Evolutionary conservation across 148 eudicot genomes (phyloP).

Genomic region (Mesembryanthemum crystallinum): DNA sequence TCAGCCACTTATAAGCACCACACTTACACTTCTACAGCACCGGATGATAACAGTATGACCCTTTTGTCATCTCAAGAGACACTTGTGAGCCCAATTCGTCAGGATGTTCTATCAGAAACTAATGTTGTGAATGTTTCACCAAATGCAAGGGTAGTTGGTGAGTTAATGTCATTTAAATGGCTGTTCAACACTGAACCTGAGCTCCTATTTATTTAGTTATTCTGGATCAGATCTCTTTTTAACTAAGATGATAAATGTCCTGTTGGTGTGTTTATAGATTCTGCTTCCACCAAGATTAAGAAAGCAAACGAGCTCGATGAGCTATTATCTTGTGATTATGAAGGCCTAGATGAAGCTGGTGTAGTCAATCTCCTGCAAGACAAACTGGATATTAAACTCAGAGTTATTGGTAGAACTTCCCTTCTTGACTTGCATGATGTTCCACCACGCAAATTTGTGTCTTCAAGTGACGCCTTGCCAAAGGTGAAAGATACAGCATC

Average conservation of each 20-base stretch:
- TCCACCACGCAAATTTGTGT: constrained; percentile 31
- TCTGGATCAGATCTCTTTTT: neutral
- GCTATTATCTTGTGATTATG: constrained; percentile 38
- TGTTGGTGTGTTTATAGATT: constrained; percentile 33
- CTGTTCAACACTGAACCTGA: neutral
- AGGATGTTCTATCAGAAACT: constrained; percentile 30
- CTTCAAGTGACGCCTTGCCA: constrained; percentile 24
- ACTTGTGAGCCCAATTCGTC: constrained; percentile 24
- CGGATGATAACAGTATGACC: constrained; percentile 32
- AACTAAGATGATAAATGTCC: constrained; percentile 13
- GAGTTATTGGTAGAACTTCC: constrained; percentile 39
- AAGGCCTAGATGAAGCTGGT: constrained; percentile 46
- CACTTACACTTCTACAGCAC: constrained; percentile 27
- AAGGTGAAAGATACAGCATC: constrained; percentile 27
- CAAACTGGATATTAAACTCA: constrained; percentile 48
- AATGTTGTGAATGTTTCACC: constrained; percentile 20
- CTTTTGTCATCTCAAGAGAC: constrained; percentile 46
- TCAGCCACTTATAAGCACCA: constrained; percentile 48
- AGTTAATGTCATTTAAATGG: constrained; percentile 19
- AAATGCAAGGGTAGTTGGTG: constrained; percentile 37
- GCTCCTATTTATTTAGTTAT: neutral
- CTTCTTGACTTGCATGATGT: constrained; percentile 43
- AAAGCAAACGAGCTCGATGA: constrained; percentile 41
- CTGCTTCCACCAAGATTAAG: constrained; percentile 24
- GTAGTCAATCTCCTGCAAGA: constrained; percentile 47